A percentile compares a stretch with the other conserved stretches of the same genome.
Evolutionary conservation across 2,329 filamentous ascomycete species (phyloP).

Genomic region (Xylaria sp.): DNA sequence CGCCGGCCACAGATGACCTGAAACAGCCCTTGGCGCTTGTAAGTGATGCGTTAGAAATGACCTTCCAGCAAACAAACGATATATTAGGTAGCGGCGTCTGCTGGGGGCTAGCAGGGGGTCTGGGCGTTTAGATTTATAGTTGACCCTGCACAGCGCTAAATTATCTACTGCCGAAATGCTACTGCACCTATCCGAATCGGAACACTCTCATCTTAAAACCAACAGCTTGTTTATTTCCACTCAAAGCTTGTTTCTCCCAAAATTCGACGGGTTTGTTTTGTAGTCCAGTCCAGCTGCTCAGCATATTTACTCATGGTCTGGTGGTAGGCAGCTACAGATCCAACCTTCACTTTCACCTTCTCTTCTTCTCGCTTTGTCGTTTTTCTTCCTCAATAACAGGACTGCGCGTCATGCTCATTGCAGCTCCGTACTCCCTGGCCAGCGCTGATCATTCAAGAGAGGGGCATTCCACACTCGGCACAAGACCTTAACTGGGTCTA

Average conservation of each 20-base stretch:
- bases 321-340: neutral
- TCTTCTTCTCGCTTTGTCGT: neutral
- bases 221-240: neutral
- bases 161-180: constrained; percentile 28
- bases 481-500: neutral
- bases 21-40: constrained; percentile 23
- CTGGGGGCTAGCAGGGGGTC: neutral
- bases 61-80: neutral
- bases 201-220: constrained; percentile 16
- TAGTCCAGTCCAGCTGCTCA: neutral
- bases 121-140: neutral
- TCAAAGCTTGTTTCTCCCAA: neutral
- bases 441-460: constrained; percentile 32
- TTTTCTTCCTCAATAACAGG: neutral
- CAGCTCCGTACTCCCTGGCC: neutral
- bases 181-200: constrained; percentile 34
- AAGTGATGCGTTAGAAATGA: constrained; percentile 19
- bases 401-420: constrained; percentile 11
- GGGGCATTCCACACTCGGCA: constrained; percentile 33
- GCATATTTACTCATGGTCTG: neutral
- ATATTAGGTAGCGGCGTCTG: neutral
- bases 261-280: neutral
- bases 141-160: neutral
- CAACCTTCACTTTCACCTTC: neutral
- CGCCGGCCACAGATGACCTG: constrained; percentile 16